Conservation (phyloP, 225 moss, liverwort and hornwort species). For the Pseudoscleropodium purum region DNA sequence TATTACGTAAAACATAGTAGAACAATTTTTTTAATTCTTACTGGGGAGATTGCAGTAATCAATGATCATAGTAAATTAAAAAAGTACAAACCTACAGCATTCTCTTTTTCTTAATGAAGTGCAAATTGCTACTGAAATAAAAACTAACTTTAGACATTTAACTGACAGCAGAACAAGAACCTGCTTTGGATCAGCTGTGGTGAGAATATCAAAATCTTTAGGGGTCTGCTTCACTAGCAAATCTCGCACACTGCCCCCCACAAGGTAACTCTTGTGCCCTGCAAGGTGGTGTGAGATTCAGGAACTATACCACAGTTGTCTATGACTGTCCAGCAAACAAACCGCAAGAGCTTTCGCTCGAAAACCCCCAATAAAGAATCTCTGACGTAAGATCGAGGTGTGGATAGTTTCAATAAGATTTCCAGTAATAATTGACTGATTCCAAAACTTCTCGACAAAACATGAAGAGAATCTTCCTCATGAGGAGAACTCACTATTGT, state of each 20-base stretch:
- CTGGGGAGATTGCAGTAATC: neutral
- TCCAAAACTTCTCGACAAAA: neutral
- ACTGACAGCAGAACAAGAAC: slow-evolving; percentile 14
- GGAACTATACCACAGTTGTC: neutral
- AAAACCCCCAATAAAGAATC: neutral
- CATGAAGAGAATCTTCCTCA: neutral
- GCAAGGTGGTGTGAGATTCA: slow-evolving; percentile 4
- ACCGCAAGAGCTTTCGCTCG: neutral
- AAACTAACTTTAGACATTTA: neutral
- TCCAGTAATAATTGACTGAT: neutral
- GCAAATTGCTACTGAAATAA: neutral
- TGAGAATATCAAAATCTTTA: slow-evolving; percentile 93
- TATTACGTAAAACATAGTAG: neutral
- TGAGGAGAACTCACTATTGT: neutral
- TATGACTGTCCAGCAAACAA: neutral
- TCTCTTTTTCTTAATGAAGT: neutral
- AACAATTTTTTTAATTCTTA: neutral
- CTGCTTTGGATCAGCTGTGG: slow-evolving; percentile 79
- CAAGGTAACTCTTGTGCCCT: slow-evolving; percentile 93
- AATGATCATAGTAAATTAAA: neutral
- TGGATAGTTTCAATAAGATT: neutral
- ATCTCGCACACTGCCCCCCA: slow-evolving; percentile 97
- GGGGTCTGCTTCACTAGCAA: slow-evolving; percentile 85
- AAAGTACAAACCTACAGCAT: neutral
- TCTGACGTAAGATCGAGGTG: too few relatives aligned